Evolutionary conservation across 2,329 filamentous ascomycete genomes (phyloP), one percentile per base, ranked within the genome.

Genomic region (Shiraia sp.): DNA sequence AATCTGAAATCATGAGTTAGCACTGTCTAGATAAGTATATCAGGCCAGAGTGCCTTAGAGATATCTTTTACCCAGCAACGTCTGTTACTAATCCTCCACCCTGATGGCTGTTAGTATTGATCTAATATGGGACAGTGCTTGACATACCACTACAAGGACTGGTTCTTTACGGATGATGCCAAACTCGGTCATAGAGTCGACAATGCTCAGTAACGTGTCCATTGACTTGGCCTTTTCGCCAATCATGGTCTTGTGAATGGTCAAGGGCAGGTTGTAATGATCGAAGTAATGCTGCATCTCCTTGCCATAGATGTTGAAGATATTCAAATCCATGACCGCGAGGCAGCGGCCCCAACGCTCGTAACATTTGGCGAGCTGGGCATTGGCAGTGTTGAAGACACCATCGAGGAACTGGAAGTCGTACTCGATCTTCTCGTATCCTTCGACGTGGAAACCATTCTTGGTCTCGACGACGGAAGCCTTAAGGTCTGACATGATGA

Each of bases 381-480:
- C 56, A 57, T 87, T 86, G 49, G 74, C 57, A 29, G 74, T 57
- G 60, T 86, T 72, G 67, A 88, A 88, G 42, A 88, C 77, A 33
- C 79, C 81, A 54, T 88, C 85, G 32, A 88, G 77, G 68, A 88
- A 87, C 40, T 82, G 81, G 66, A 88, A 88, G 69, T 87, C 83
- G 63, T 88, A 88, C 60, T 86, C 80, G 61, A 88, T 87, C 75
- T 86, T 88, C 74, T 88, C 85, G 56, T 86, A 87, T 16, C 85
- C 85, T 54, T 83, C 80, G 47, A 88, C 84, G 52, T 85, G 81
- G 70, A 88, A 88, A 26, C 85, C 85, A 46, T 76, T 73, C 55
- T 76, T 70, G 48, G 82, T 87, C 70, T 85, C 79, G 47, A 75
- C 69, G 51, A 88, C 83, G 38, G 77, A 78, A 43, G 85, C 85